Evolutionary conservation across 805 yeast genomes (phyloP), one percentile per base, ranked within the genome.

Genomic region (Kregervanrija delftensis): DNA sequence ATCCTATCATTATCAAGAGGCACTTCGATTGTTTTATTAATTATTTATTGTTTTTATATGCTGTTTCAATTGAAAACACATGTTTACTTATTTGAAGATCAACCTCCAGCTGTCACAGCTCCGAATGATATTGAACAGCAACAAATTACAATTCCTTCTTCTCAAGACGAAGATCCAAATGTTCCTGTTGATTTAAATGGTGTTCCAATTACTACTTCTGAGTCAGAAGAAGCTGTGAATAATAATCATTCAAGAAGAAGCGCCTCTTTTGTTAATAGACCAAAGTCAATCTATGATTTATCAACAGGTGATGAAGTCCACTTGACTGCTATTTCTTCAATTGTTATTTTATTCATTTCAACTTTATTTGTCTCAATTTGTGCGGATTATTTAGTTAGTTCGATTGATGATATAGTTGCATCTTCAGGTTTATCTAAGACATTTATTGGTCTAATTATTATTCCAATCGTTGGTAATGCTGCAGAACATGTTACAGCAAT

Each of bases 401-500:
- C 96, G 16, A 93, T 93, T 57, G 98, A 93, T 66, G 84, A 77
- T 46, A 79, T 91, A 51, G 98, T 93, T 33, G 86, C 71, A 47
- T 68, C 79, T 30, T 79, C 95, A 2, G 96, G 96, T 3, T 72
- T 93, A 44, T 86, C 96, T 37, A 90, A 91, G 74, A 89, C 98
- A 0, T 93, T 93, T 57, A 88, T 93, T 57, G 98, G 98, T 62
- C 72, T 93, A 53, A 83, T 93, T 54, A 79, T 93, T 39, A 83
- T 93, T 50, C 99, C 99, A 35, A 91, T 93, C 50, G 98, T 93
- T 28, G 99, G 98, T 45, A 93, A 93, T 58, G 99, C 99, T 3
- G 98, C 98, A 11, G 99, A 93, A 65, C 99, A 93, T 65, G 98
- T 88, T 42, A 93, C 99, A 14, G 96, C 98, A 3, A 84, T 93